Percentiles rank a stretch among this genome's conserved stretches.
phyloP scores from a whole-genome alignment of 305 asterid species.

The Fraxinus dipetala region DNA sequence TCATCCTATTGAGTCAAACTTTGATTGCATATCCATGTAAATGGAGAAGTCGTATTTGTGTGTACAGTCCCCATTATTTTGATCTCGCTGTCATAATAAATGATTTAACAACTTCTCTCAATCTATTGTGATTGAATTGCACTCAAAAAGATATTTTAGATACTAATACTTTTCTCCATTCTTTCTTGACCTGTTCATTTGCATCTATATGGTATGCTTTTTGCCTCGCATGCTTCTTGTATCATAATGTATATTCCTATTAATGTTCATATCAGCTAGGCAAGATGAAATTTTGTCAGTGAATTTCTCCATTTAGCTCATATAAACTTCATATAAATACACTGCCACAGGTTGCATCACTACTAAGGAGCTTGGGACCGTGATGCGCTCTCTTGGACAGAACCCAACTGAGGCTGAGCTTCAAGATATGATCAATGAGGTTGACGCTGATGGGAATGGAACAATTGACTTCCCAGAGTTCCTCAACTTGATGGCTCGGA shows the following conservation, averaged over 20 bases:
- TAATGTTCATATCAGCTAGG: not conserved
- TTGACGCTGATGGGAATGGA: slow-evolving; percentile 36
- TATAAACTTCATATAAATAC: not conserved
- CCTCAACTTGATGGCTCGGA: slow-evolving; percentile 31
- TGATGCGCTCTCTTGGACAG: slow-evolving; percentile 30
- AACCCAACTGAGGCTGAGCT: slow-evolving; percentile 39
- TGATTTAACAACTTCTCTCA: not conserved
- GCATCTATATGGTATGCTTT: not conserved
- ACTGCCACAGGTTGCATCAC: slow-evolving; percentile 29
- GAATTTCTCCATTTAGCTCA: not conserved
- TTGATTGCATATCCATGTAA: not conserved
- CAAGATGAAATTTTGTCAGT: not conserved
- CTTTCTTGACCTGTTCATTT: not conserved
- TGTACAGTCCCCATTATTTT: not conserved
- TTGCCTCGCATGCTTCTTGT: not conserved
- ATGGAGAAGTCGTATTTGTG: not conserved
- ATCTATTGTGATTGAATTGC: not conserved
- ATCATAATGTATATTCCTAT: not conserved
- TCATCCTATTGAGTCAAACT: not conserved
- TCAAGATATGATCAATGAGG: slow-evolving; percentile 35
- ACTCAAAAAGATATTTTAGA: not conserved
- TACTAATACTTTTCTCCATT: not conserved
- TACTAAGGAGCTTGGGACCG: slow-evolving; percentile 33
- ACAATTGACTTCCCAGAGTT: slow-evolving; percentile 32
- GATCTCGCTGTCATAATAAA: not conserved